Conservation (phyloP, 1,139 yeast genomes). For the Yamadazyma taylorii region DNA sequence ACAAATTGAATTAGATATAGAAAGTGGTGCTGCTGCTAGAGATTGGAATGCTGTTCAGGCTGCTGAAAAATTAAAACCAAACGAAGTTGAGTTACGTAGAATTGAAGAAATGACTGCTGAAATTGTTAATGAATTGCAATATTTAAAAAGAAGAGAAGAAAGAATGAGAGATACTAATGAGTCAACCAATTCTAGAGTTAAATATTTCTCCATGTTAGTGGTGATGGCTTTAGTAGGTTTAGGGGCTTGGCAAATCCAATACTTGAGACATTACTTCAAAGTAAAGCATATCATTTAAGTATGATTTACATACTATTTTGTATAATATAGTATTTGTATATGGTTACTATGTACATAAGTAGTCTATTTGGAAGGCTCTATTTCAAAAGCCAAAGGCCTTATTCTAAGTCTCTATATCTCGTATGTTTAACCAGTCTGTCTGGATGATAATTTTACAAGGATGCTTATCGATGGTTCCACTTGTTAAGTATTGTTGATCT, state of each 20-base stretch:
- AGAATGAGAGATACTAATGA: conserved; percentile 95
- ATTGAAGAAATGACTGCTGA: conserved; percentile 83
- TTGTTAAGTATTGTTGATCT: too few relatives aligned
- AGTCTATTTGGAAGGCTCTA: too few relatives aligned
- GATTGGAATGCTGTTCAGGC: conserved; percentile 97
- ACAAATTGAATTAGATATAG: conserved; percentile 85
- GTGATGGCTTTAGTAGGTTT: conserved; percentile 69
- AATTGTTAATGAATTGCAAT: conserved; percentile 72
- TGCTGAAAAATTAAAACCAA: conserved; percentile 87
- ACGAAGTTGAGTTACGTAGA: conserved; percentile 84
- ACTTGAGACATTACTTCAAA: conserved; percentile 89
- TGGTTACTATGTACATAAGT: conserved; percentile 1
- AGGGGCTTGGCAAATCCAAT: conserved; percentile 90
- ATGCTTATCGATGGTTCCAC: too few relatives aligned
- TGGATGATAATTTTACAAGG: too few relatives aligned
- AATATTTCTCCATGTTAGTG: conserved; percentile 74
- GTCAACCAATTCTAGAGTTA: conserved; percentile 84
- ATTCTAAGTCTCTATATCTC: too few relatives aligned
- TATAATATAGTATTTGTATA: background rate
- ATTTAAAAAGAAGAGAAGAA: conserved; percentile 84
- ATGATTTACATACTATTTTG: background rate
- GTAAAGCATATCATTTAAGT: conserved; percentile 84
- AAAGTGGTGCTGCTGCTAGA: conserved; percentile 94
- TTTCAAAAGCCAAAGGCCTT: too few relatives aligned
- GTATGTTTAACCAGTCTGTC: too few relatives aligned